Percentiles rank a stretch among this genome's conserved stretches.
phyloP scores from a whole-genome alignment of 441 rosid species.

The Eutrema salsugineum region DNA sequence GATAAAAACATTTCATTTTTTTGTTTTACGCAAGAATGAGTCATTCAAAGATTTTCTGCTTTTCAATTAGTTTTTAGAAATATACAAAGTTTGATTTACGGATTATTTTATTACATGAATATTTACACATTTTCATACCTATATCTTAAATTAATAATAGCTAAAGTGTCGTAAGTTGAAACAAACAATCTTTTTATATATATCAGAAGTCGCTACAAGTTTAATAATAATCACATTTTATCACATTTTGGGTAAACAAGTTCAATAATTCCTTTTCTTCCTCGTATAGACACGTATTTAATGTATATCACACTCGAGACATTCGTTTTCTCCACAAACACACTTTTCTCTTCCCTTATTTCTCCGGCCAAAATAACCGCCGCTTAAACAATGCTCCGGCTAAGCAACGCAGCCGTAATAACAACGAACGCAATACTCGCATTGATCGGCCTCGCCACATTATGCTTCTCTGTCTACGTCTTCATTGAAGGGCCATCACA shows the following conservation, averaged over 20 bases:
- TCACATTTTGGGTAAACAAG: not conserved
- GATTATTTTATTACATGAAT: not conserved
- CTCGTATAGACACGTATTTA: constrained; percentile 7
- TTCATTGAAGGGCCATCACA: constrained; percentile 31
- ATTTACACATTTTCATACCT: not conserved
- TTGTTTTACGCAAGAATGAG: too few species aligned
- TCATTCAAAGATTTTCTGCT: too few species aligned
- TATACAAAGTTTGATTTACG: not conserved
- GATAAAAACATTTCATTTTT: too few species aligned
- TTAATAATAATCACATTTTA: not conserved
- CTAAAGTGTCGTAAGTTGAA: not conserved
- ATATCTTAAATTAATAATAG: too few species aligned
- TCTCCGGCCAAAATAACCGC: not conserved
- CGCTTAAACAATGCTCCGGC: constrained; percentile 33
- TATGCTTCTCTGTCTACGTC: constrained; percentile 28
- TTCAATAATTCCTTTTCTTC: not conserved
- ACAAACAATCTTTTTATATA: not conserved
- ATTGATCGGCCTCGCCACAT: constrained; percentile 21
- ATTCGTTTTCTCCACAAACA: constrained; percentile 5
- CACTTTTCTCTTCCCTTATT: not conserved
- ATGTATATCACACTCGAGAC: not conserved
- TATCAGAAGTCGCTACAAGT: not conserved
- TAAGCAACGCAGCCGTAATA: constrained; percentile 38
- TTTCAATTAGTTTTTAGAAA: too few species aligned
- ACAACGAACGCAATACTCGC: constrained; percentile 27